Conservation (phyloP, 2,329 filamentous ascomycete species). For the Penicillium nordicum region DNA sequence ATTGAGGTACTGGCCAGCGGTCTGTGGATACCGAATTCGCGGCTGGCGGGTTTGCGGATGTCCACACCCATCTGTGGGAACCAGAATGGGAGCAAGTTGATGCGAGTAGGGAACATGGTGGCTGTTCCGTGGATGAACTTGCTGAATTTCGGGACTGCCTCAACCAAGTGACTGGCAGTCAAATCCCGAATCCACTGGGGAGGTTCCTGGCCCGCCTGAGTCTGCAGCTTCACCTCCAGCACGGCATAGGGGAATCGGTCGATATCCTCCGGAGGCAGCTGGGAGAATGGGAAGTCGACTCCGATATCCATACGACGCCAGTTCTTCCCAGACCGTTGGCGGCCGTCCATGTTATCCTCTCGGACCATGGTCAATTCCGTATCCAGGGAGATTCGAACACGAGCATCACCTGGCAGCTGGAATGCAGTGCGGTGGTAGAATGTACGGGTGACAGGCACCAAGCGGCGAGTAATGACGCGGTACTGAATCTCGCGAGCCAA, state of each 20-base stretch:
- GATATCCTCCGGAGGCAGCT: conserved; percentile 79
- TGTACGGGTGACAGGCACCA: conserved; percentile 84
- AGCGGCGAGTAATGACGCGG: conserved; percentile 79
- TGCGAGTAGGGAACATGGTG: conserved; percentile 78
- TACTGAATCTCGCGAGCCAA: conserved; percentile 92
- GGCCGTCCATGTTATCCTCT: conserved; percentile 90
- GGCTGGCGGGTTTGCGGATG: conserved; percentile 86
- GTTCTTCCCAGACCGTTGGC: conserved; percentile 72
- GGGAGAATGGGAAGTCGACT: conserved; percentile 89
- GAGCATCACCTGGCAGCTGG: conserved; percentile 91
- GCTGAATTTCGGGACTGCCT: conserved; percentile 98
- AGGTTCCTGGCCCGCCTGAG: conserved; percentile 88
- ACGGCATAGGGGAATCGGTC: conserved; percentile 94
- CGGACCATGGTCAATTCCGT: conserved; percentile 93
- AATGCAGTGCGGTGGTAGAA: conserved; percentile 99
- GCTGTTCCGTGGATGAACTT: conserved; percentile 98
- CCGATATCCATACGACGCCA: conserved; percentile 98
- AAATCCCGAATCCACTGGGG: conserved; percentile 96
- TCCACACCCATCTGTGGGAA: conserved; percentile 98
- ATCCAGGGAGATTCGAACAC: conserved; percentile 93
- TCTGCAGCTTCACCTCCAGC: conserved; percentile 95
- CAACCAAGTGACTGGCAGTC: conserved; percentile 88
- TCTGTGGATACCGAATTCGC: conserved; percentile 86
- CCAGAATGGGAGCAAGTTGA: conserved; percentile 92
- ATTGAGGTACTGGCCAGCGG: conserved; percentile 70